phyloP scores from a whole-genome alignment of 2,329 filamentous ascomycete species.

The Penicillium sp. region DNA sequence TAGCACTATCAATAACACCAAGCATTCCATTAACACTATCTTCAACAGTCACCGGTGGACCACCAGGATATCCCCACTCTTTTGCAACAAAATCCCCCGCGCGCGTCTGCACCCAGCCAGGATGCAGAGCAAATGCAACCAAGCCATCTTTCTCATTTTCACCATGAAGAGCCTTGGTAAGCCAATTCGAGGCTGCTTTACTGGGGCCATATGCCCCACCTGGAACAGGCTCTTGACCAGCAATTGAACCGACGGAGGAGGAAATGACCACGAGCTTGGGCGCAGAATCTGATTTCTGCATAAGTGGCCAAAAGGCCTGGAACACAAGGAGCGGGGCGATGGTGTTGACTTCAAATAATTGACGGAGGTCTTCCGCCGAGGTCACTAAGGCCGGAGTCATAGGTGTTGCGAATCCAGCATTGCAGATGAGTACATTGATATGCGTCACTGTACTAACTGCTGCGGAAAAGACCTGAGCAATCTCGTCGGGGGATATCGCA shows the following conservation, averaged over 20 bases:
- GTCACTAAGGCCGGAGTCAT: slow-evolving; percentile 54
- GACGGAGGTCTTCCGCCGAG: slow-evolving; percentile 16
- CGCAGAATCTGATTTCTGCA: slow-evolving; percentile 10
- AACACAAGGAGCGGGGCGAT: slow-evolving; percentile 35
- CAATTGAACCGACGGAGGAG: slow-evolving; percentile 25
- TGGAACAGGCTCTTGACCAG: slow-evolving; percentile 17
- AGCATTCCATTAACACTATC: slow-evolving; percentile 35
- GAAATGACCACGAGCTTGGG: slow-evolving; percentile 22
- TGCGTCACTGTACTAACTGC: slow-evolving; percentile 27
- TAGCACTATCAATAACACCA: slow-evolving; percentile 38
- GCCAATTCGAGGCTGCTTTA: slow-evolving; percentile 24
- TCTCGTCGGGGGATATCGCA: slow-evolving; percentile 8
- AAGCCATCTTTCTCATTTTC: slow-evolving; percentile 23
- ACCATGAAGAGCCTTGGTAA: slow-evolving; percentile 19
- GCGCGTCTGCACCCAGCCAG: slow-evolving; percentile 38
- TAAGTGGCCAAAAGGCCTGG: slow-evolving; percentile 20
- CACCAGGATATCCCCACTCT: slow-evolving; percentile 31
- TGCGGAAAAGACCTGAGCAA: slow-evolving; percentile 5
- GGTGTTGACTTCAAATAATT: slow-evolving; percentile 27
- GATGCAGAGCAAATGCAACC: slow-evolving; percentile 31
- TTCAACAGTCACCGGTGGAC: slow-evolving; percentile 31
- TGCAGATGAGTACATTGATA: slow-evolving; percentile 26
- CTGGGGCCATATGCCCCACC: slow-evolving; percentile 25
- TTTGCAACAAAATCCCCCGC: slow-evolving; percentile 31
- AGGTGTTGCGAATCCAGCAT: slow-evolving; percentile 51